Evolutionary conservation across 2,329 filamentous ascomycete species (phyloP).

Genomic region (Pestalotiopsis sp.): DNA sequence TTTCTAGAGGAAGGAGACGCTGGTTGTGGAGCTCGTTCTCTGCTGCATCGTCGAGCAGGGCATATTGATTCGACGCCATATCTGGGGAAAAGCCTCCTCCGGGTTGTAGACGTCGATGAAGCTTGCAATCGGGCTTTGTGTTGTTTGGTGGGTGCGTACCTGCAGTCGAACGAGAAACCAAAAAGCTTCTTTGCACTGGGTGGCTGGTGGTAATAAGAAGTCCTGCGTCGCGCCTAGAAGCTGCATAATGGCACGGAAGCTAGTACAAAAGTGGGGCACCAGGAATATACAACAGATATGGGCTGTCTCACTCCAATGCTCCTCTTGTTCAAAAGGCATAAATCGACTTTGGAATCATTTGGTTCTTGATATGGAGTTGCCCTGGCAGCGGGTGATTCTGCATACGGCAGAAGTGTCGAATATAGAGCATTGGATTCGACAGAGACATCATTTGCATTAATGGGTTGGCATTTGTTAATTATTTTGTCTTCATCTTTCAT

Average conservation of each 20-base stretch:
- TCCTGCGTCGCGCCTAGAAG: neutral
- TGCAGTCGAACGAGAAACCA: neutral
- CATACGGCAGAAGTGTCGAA: neutral
- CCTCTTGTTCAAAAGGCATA: neutral
- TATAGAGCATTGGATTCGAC: neutral
- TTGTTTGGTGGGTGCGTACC: neutral
- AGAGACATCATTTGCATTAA: neutral
- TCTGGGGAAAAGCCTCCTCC: neutral
- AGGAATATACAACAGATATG: neutral
- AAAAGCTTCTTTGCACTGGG: neutral
- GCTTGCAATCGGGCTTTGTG: neutral
- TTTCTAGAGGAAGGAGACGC: conserved; percentile 86
- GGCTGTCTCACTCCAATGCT: neutral
- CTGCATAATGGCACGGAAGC: neutral
- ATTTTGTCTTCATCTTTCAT: neutral
- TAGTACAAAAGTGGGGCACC: neutral
- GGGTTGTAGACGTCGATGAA: neutral
- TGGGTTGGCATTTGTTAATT: neutral
- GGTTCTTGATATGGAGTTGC: no score
- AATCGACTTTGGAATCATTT: no score
- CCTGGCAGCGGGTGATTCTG: neutral
- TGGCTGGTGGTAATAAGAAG: neutral
- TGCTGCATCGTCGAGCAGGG: conserved; percentile 71
- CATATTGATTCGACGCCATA: conserved; percentile 33
- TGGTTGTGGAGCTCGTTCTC: conserved; percentile 86